Evolutionary conservation across 2,329 filamentous ascomycete species (phyloP).

Genomic region (Fonsecaea multimorphosa): DNA sequence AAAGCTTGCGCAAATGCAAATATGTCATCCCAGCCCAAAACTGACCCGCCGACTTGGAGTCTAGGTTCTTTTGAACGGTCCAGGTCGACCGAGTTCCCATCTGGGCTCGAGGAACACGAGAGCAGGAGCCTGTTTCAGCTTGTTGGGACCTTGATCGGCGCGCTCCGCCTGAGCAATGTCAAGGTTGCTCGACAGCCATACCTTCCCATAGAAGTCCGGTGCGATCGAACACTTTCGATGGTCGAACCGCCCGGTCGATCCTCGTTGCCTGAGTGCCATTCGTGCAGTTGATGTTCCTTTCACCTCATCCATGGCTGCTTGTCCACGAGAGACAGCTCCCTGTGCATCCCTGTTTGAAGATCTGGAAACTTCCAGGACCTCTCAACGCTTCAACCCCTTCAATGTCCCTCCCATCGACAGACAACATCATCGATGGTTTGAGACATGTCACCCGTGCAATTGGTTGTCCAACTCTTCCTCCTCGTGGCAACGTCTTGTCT

Average conservation of each 20-base stretch:
- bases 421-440: not conserved
- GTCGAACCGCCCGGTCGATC: not conserved
- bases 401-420: not conserved
- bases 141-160: constrained; percentile 17
- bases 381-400: not conserved
- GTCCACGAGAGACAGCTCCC: not conserved
- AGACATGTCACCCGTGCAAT: not conserved
- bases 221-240: not conserved
- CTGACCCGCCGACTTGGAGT: not conserved
- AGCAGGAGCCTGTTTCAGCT: constrained; percentile 8
- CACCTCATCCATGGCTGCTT: not conserved
- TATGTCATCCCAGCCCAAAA: constrained; percentile 1
- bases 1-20: constrained; percentile 2
- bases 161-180: constrained; percentile 7
- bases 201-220: not conserved
- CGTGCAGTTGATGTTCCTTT: not conserved
- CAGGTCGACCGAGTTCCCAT: not conserved
- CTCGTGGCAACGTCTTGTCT: not conserved
- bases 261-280: not conserved
- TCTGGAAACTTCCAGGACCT: not conserved
- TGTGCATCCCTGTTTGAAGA: not conserved
- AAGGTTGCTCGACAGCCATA: not conserved
- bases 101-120: constrained; percentile 1
- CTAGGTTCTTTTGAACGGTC: not conserved
- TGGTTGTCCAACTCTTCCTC: not conserved